phyloP scores from a whole-genome alignment of 2,329 filamentous ascomycete genomes.

The Chaetomiaceae sp. region DNA sequence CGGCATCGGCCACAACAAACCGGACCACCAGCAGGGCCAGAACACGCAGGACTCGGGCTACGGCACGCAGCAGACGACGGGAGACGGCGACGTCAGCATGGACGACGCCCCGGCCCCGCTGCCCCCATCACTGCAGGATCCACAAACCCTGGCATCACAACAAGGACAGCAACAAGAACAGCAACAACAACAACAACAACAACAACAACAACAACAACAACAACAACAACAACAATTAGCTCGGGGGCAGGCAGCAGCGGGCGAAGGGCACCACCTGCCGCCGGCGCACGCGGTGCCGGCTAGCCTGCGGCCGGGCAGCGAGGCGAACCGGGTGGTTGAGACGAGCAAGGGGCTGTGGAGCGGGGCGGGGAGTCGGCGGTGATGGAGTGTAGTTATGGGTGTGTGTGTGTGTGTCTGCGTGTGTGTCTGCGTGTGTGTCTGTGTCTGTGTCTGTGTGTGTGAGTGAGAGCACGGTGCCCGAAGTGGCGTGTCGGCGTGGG shows the following conservation, averaged over 20 bases:
- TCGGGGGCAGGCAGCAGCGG: background rate
- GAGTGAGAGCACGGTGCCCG: no score
- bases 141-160: no score
- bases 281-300: conserved; percentile 36
- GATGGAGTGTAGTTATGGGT: no score
- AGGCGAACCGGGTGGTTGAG: conserved; percentile 53
- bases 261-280: background rate
- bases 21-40: background rate
- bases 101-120: background rate
- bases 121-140: no score
- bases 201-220: conserved; percentile 37
- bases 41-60: conserved; percentile 8
- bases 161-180: conserved; percentile 26
- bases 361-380: conserved; percentile 26
- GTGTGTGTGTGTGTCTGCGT: no score
- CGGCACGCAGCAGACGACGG: conserved; percentile 1
- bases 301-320: conserved; percentile 48
- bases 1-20: conserved; percentile 13
- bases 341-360: conserved; percentile 60
- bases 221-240: conserved; percentile 6
- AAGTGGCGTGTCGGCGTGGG: no score
- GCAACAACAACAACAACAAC: conserved; percentile 34
- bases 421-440: no score
- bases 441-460: no score
- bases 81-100: conserved; percentile 5